Conservation (phyloP, 73 alveolate species). For the Paramecium sonneborni region DNA sequence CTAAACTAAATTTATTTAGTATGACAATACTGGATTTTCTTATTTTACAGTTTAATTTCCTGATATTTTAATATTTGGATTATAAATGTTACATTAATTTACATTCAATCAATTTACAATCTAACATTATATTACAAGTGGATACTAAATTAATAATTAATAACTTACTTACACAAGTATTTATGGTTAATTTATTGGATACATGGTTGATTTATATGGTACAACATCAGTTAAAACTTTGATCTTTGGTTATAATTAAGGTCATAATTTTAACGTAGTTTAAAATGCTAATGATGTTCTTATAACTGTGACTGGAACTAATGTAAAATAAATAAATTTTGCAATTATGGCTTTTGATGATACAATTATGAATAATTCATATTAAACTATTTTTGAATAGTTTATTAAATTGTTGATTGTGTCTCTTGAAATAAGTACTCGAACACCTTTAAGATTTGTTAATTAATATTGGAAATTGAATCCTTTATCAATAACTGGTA, state of each 20-base stretch:
- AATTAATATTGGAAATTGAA: neutral
- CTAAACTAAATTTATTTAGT: neutral
- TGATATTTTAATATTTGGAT: neutral
- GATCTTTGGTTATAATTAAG: neutral
- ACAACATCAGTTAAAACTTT: slow-evolving; percentile 32
- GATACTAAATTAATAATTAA: neutral
- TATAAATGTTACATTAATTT: neutral
- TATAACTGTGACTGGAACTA: neutral
- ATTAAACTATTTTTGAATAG: neutral
- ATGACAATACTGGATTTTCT: neutral
- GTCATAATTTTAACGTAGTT: neutral
- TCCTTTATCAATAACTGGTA: neutral
- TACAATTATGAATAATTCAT: neutral
- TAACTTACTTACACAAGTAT: neutral
- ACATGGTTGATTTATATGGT: neutral
- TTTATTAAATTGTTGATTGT: neutral
- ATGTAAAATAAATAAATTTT: neutral
- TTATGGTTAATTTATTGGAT: neutral
- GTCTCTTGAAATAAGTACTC: neutral
- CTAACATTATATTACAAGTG: neutral
- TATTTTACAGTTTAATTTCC: neutral
- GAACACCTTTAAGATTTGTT: slow-evolving; percentile 1
- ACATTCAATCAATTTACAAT: neutral
- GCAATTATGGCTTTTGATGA: neutral
- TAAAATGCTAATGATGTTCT: neutral